phyloP scores from a whole-genome alignment of 768 basidiomycete species.

The Hericium coralloides region DNA sequence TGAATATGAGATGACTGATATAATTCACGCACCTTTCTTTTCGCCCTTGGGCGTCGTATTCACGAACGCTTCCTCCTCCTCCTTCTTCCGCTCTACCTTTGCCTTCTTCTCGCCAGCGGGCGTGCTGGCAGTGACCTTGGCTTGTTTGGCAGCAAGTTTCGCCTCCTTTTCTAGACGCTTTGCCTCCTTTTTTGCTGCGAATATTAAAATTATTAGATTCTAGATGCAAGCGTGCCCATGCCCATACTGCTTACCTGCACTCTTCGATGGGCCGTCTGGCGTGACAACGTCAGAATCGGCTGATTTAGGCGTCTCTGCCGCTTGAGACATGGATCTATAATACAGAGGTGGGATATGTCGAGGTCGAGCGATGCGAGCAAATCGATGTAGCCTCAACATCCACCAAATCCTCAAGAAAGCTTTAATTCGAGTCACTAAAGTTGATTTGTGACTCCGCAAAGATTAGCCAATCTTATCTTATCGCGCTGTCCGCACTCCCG shows the following conservation, averaged over 20 bases:
- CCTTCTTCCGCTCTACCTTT: slow-evolving; percentile 69
- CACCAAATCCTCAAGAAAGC: slow-evolving; percentile 1
- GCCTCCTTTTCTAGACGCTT: slow-evolving; percentile 75
- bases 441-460: not conserved
- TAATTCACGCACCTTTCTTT: slow-evolving; percentile 69
- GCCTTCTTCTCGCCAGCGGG: slow-evolving; percentile 54
- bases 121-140: slow-evolving; percentile 35
- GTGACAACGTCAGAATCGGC: slow-evolving; percentile 6
- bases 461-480: not conserved
- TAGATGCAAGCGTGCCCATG: not conserved
- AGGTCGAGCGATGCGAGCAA: slow-evolving; percentile 8
- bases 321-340: slow-evolving; percentile 15
- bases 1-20: not conserved
- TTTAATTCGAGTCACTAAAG: not conserved
- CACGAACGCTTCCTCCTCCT: slow-evolving; percentile 68
- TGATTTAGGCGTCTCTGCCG: not conserved
- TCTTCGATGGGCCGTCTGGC: slow-evolving; percentile 24
- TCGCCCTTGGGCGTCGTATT: slow-evolving; percentile 85
- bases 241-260: slow-evolving; percentile 24
- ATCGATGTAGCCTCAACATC: slow-evolving; percentile 19
- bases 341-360: not conserved
- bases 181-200: slow-evolving; percentile 74
- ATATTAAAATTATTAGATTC: not conserved
- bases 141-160: slow-evolving; percentile 60
- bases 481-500: too few relatives aligned